These are phyloP conservation scores for Lycium barbarum DNA, from an alignment of 257 asterid species.

Conservation along the genomic window DNA sequence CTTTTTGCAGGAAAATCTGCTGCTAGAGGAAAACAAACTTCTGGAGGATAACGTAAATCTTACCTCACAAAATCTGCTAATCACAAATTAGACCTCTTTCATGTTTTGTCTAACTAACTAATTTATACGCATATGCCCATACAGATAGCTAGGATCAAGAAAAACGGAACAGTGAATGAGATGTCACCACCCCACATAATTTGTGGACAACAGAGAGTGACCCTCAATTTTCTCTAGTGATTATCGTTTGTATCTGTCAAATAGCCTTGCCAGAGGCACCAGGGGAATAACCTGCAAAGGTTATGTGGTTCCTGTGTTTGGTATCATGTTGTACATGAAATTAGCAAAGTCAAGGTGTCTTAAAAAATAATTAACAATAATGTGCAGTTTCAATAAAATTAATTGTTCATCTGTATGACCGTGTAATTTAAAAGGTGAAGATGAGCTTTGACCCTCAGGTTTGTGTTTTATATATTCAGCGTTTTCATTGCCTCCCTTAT, in stretches of 20 bases:
- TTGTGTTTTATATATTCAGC: too few species aligned
- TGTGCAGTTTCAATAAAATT: not conserved
- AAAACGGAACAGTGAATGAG: not conserved
- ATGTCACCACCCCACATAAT: not conserved
- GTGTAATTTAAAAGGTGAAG: too few species aligned
- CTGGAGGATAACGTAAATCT: not conserved
- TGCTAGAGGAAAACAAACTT: not conserved
- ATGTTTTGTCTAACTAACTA: not conserved
- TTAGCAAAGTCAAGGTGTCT: not conserved
- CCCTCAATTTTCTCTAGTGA: not conserved
- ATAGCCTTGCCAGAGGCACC: not conserved
- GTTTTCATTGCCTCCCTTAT: too few species aligned
- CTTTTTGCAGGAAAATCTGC: conserved; percentile 1
- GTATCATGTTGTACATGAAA: not conserved
- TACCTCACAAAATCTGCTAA: not conserved
- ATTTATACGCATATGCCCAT: not conserved
- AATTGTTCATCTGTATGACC: not conserved
- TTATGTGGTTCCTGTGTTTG: not conserved
- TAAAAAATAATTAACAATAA: too few species aligned
- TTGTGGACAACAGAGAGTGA: not conserved
- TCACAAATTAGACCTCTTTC: not conserved
- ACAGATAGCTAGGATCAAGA: not conserved
- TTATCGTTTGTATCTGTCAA: not conserved
- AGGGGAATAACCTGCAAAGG: not conserved
- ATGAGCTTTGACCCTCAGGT: too few species aligned